Conservation (phyloP, 2,329 filamentous ascomycete species). For the Botrytis fabae region DNA sequence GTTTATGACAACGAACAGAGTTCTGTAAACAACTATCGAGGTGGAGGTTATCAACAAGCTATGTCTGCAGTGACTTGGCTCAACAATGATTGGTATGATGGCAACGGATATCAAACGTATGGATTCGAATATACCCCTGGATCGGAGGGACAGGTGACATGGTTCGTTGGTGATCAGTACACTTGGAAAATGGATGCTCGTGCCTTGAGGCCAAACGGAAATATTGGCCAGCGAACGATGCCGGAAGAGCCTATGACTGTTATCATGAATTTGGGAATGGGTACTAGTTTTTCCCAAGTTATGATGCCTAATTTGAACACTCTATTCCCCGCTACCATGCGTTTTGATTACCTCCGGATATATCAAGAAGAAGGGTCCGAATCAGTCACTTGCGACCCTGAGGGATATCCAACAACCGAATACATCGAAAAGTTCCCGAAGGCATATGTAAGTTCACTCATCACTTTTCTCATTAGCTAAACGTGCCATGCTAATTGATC, state of each 20-base stretch:
- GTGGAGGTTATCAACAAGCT: slow-evolving; percentile 63
- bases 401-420: slow-evolving; percentile 63
- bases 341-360: slow-evolving; percentile 69
- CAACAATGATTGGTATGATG: slow-evolving; percentile 67
- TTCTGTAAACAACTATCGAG: slow-evolving; percentile 59
- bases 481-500: slow-evolving; percentile 23
- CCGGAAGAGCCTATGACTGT: slow-evolving; percentile 68
- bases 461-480: background rate
- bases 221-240: slow-evolving; percentile 64
- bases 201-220: slow-evolving; percentile 66
- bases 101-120: slow-evolving; percentile 61
- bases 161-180: slow-evolving; percentile 65
- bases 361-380: slow-evolving; percentile 58
- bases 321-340: slow-evolving; percentile 63
- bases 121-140: slow-evolving; percentile 66
- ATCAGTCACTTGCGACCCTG: slow-evolving; percentile 66
- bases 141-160: slow-evolving; percentile 60
- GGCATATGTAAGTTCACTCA: slow-evolving; percentile 53
- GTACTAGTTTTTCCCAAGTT: slow-evolving; percentile 61
- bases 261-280: slow-evolving; percentile 71
- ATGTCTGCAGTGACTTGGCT: slow-evolving; percentile 61
- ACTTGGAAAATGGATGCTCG: slow-evolving; percentile 63
- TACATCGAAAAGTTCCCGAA: slow-evolving; percentile 64
- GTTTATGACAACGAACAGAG: slow-evolving; percentile 62
- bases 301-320: slow-evolving; percentile 56